Percentiles rank a stretch among this genome's conserved stretches.
Evolutionary conservation across 2,329 filamentous ascomycete genomes (phyloP).

Genomic region (Cladosporium sp.): DNA sequence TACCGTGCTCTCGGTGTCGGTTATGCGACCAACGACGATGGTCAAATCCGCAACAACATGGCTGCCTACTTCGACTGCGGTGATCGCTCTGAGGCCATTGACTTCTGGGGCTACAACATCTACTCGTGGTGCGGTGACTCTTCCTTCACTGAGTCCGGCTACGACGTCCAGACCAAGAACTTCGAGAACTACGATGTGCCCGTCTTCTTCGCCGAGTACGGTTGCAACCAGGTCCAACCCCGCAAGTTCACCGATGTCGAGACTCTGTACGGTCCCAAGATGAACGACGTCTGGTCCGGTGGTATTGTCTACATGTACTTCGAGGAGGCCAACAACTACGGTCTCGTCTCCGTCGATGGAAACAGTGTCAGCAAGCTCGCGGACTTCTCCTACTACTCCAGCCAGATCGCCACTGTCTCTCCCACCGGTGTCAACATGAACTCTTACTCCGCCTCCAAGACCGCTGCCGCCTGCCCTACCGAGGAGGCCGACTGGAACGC

Average conservation of each 20-base stretch:
- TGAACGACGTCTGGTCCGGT: constrained; percentile 86
- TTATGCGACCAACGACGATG: constrained; percentile 93
- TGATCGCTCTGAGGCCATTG: constrained; percentile 62
- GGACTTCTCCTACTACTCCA: constrained; percentile 71
- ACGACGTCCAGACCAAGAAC: constrained; percentile 75
- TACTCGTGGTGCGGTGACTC: constrained; percentile 98
- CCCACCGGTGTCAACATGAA: constrained; percentile 63
- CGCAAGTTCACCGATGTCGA: constrained; percentile 82
- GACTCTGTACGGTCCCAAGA: constrained; percentile 72
- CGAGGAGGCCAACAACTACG: constrained; percentile 85
- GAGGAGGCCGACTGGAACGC: constrained; percentile 65
- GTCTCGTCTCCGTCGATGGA: constrained; percentile 63
- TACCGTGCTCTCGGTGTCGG: constrained; percentile 82
- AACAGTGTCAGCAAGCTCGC: constrained; percentile 61
- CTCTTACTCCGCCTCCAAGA: constrained; percentile 72
- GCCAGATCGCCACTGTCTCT: constrained; percentile 62
- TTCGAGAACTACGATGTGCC: constrained; percentile 88
- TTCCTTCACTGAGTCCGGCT: constrained; percentile 71
- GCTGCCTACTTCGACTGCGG: constrained; percentile 96
- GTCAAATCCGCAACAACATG: constrained; percentile 73
- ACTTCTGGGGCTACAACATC: constrained; percentile 99
- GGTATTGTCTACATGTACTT: constrained; percentile 99
- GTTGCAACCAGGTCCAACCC: constrained; percentile 72
- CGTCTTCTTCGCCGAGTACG: constrained; percentile 98
- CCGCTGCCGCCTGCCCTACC: constrained; percentile 66